Evolutionary conservation across 164 flowering plant genomes (phyloP).

Genomic region (Sedum album): DNA sequence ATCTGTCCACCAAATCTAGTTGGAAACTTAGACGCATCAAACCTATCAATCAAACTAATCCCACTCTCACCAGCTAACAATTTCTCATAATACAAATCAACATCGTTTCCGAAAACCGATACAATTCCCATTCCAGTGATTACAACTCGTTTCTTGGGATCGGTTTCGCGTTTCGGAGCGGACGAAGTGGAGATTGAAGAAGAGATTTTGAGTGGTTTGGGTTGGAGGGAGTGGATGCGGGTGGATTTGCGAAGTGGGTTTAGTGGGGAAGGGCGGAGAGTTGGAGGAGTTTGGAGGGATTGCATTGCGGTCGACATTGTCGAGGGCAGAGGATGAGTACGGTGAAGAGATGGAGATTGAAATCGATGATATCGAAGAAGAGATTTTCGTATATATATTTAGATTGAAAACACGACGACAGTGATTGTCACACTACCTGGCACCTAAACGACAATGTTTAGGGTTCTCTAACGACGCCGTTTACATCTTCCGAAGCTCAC

Average conservation of each 20-base stretch:
- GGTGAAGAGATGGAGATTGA: too few species aligned
- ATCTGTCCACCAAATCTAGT: conserved; percentile 91
- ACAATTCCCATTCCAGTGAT: conserved; percentile 58
- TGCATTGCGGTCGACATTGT: conserved; percentile 25
- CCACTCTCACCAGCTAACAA: conserved; percentile 75
- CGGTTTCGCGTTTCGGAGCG: conserved; percentile 48
- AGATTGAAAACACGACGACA: not conserved
- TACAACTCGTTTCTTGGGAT: conserved; percentile 62
- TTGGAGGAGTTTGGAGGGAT: conserved; percentile 22
- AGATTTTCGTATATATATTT: too few species aligned
- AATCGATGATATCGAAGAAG: not conserved
- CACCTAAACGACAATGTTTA: not conserved
- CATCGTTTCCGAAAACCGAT: conserved; percentile 82
- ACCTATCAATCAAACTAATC: conserved; percentile 53
- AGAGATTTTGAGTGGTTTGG: conserved; percentile 16
- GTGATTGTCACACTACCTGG: not conserved
- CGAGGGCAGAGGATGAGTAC: not conserved
- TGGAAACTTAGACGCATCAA: conserved; percentile 84
- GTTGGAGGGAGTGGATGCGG: conserved; percentile 6
- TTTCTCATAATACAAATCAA: conserved; percentile 55
- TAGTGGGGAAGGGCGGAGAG: conserved; percentile 31
- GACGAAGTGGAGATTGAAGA: conserved; percentile 19
- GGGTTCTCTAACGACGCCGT: not conserved
- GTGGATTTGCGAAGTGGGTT: conserved; percentile 25
- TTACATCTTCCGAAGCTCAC: too few species aligned